These are phyloP conservation scores for Cardiospermum halicacabum DNA, from an alignment of 345 rosid species.

Conservation along the genomic window DNA sequence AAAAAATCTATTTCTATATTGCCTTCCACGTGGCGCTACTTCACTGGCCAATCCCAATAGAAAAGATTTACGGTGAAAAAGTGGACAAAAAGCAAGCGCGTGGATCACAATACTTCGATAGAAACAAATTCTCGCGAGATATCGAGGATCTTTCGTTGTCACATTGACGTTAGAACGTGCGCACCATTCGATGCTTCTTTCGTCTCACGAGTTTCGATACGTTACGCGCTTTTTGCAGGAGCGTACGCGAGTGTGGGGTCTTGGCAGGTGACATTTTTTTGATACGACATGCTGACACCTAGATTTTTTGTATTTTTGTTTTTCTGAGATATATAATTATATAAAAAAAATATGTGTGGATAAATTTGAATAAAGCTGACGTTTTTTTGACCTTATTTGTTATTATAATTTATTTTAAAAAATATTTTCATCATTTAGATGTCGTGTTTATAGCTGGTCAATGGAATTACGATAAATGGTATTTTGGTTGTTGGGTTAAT, in stretches of 20 bases:
- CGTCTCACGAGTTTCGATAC: background rate
- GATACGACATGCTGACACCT: background rate
- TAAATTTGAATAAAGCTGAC: too few relatives aligned
- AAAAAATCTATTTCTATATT: background rate
- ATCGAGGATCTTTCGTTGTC: background rate
- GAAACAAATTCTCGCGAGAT: constrained; percentile 1
- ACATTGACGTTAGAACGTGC: constrained; percentile 1
- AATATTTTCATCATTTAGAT: too few relatives aligned
- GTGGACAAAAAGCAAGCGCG: background rate
- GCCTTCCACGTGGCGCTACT: constrained; percentile 8
- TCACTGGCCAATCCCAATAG: background rate
- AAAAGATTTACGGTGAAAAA: background rate
- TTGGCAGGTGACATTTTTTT: background rate
- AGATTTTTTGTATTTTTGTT: background rate
- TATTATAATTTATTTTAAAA: too few relatives aligned
- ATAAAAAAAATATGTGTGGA: too few relatives aligned
- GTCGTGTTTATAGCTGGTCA: too few relatives aligned
- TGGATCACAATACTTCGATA: background rate
- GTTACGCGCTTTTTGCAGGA: background rate
- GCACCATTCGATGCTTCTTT: constrained; percentile 11
- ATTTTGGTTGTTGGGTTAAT: too few relatives aligned
- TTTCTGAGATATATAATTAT: too few relatives aligned
- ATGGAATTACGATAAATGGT: too few relatives aligned
- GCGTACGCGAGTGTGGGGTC: background rate
- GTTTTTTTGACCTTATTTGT: too few relatives aligned